A percentile compares a stretch with the other conserved stretches of the same genome.
Conservation (phyloP, 176 grass and related monocot species). For the Paspalum notatum region DNA sequence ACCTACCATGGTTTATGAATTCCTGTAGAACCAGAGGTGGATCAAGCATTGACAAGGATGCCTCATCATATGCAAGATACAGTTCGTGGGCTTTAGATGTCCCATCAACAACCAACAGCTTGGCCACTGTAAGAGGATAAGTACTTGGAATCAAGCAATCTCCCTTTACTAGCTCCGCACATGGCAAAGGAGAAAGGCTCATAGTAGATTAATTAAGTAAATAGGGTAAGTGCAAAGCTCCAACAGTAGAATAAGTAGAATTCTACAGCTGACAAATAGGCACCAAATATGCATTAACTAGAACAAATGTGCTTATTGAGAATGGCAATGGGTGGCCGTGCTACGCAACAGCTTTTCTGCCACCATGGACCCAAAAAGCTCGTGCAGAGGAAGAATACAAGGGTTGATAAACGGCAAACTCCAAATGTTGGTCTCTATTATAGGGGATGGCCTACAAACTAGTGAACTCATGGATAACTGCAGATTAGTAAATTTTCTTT, state of each 20-base stretch:
- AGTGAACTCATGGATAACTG: too few species aligned
- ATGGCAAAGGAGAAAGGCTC: not conserved
- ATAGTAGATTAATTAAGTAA: not conserved
- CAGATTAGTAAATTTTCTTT: not conserved
- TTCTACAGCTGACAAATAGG: not conserved
- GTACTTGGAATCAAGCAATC: constrained; percentile 15
- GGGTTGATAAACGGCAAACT: not conserved
- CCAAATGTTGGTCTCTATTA: too few species aligned
- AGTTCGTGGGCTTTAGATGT: constrained; percentile 70
- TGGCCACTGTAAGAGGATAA: constrained; percentile 65
- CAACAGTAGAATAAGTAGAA: not conserved
- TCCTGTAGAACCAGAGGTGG: constrained; percentile 81
- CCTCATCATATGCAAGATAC: constrained; percentile 71
- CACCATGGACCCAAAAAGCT: too few species aligned
- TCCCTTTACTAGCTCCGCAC: constrained; percentile 1
- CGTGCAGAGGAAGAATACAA: not conserved
- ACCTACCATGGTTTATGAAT: constrained; percentile 80
- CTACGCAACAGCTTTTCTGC: not conserved
- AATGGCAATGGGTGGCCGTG: not conserved
- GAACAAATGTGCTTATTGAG: not conserved
- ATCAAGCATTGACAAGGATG: constrained; percentile 75
- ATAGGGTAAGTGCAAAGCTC: not conserved
- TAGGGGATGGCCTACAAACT: too few species aligned
- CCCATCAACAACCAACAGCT: constrained; percentile 80
- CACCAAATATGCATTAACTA: not conserved